Evolutionary conservation across 179 eudicot species (phyloP).

Genomic region (Camellia oleifera): DNA sequence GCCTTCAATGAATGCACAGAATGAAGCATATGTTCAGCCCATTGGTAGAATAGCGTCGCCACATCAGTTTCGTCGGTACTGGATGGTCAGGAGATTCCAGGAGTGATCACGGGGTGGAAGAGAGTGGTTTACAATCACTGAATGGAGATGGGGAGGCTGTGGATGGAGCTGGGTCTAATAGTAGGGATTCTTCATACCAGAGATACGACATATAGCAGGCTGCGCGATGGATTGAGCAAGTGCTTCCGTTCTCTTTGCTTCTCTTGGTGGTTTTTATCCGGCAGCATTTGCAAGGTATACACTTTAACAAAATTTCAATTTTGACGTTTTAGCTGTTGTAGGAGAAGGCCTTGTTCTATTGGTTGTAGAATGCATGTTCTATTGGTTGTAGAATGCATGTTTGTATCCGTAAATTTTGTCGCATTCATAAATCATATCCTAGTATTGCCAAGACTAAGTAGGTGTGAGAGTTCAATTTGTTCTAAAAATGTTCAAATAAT

Average conservation of each 20-base stretch:
- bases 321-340: not conserved
- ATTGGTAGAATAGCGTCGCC: conserved; percentile 25
- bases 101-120: conserved; percentile 30
- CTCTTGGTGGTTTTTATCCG: conserved; percentile 78
- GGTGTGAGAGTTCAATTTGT: no score
- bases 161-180: conserved; percentile 36
- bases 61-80: conserved; percentile 14
- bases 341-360: not conserved
- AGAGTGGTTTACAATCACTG: conserved; percentile 27
- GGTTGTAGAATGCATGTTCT: no score
- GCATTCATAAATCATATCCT: no score
- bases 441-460: no score
- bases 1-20: conserved; percentile 20
- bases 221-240: conserved; percentile 80
- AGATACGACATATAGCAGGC: conserved; percentile 88
- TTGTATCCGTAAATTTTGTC: no score
- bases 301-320: not conserved
- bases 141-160: conserved; percentile 41
- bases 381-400: no score
- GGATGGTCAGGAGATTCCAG: conserved; percentile 37
- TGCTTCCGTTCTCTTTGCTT: conserved; percentile 78
- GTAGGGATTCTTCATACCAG: conserved; percentile 61
- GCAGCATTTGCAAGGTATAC: conserved; percentile 79
- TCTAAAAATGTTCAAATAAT: no score
- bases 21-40: conserved; percentile 31